A percentile compares a stretch with the other conserved stretches of the same genome.
Conservation (phyloP, 257 asterid genomes). For the Solanum bulbocastanum region DNA sequence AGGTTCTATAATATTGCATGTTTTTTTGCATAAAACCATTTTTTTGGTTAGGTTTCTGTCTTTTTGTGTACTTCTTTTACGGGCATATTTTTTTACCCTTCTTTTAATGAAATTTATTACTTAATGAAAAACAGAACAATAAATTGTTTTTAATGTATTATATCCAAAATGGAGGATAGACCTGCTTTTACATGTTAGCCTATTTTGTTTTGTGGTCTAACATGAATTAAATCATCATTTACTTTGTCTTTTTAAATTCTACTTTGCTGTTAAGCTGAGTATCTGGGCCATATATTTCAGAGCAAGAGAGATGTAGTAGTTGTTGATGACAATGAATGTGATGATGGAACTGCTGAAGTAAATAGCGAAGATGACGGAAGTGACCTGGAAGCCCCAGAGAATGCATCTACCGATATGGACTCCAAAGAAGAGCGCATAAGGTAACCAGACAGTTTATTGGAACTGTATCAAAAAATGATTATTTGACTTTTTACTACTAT, state of each 20-base stretch:
- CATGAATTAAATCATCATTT: neutral
- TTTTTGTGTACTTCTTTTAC: too few species aligned
- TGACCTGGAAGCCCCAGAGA: constrained; percentile 26
- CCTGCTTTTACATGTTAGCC: neutral
- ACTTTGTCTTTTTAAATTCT: neutral
- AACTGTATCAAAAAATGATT: neutral
- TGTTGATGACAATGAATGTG: constrained; percentile 57
- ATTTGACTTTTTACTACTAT: neutral
- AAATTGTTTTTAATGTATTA: too few species aligned
- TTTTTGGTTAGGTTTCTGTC: neutral
- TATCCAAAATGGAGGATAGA: neutral
- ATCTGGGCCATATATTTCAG: constrained; percentile 15
- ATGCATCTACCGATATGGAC: constrained; percentile 48
- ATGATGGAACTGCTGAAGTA: constrained; percentile 40
- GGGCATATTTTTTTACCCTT: neutral
- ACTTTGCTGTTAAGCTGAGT: neutral
- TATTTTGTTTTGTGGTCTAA: neutral
- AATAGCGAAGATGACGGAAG: constrained; percentile 51
- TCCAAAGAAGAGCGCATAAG: constrained; percentile 77
- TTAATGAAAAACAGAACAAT: too few species aligned
- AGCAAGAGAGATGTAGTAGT: constrained; percentile 69
- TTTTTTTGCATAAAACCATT: neutral
- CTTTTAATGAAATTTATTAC: neutral
- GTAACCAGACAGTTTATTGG: constrained; percentile 14
- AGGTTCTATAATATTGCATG: neutral